These are phyloP conservation scores for Aureobasidium sp. DNA, from an alignment of 2,329 filamentous ascomycete species.

Conservation along the genomic window DNA sequence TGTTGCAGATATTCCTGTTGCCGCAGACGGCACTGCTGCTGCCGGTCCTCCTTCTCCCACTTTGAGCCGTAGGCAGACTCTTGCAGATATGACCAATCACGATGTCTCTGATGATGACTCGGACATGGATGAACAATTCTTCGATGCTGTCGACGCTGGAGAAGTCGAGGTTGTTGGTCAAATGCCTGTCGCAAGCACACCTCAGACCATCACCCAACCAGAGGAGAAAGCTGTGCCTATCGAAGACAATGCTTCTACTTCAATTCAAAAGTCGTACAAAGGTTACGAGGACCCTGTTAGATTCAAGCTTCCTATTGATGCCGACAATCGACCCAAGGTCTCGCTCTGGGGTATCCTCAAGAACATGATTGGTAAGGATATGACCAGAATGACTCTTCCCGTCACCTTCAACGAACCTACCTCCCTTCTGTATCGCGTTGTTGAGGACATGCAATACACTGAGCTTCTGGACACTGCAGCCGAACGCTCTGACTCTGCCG, in stretches of 20 bases:
- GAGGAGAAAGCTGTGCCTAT: constrained; percentile 14
- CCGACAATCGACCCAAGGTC: constrained; percentile 86
- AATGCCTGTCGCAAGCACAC: constrained; percentile 47
- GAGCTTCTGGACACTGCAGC: constrained; percentile 85
- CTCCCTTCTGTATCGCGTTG: constrained; percentile 85
- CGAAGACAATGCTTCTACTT: constrained; percentile 38
- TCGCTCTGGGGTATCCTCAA: constrained; percentile 95
- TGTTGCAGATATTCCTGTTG: constrained; percentile 14
- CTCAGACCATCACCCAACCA: constrained; percentile 12
- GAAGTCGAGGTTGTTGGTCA: constrained; percentile 70
- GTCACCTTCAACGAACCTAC: constrained; percentile 99
- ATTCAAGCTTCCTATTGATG: constrained; percentile 74
- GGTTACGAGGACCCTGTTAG: constrained; percentile 89
- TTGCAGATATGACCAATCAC: constrained; percentile 58
- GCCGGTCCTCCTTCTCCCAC: neutral
- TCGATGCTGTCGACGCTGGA: constrained; percentile 90
- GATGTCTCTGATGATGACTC: constrained; percentile 70
- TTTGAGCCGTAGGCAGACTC: constrained; percentile 52
- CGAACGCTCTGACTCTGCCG: constrained; percentile 75
- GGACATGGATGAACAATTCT: constrained; percentile 88
- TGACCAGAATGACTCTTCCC: constrained; percentile 98
- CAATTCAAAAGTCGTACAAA: constrained; percentile 70
- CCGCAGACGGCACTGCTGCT: constrained; percentile 13
- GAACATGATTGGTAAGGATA: constrained; percentile 99
- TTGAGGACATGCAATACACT: constrained; percentile 96